A percentile compares a stretch with the other conserved stretches of the same genome.
These are phyloP conservation scores for Boletellus sp. DNA, from an alignment of 768 basidiomycete species.

Conservation along the genomic window DNA sequence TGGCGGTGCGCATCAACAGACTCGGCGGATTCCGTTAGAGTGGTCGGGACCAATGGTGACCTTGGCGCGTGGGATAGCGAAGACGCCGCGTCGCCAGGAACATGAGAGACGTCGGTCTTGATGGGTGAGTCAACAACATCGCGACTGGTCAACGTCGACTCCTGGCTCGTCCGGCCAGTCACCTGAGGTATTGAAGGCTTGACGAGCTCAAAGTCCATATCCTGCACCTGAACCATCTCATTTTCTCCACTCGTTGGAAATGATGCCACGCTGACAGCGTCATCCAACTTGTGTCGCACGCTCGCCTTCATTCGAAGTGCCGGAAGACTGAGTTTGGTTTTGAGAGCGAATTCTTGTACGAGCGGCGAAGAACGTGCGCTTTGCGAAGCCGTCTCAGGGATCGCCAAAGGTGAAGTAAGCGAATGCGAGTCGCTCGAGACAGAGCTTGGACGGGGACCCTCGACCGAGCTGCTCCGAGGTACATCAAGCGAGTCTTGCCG, in stretches of 20 bases:
- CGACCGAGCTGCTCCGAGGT: slow-evolving; percentile 17
- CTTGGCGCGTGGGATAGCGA: slow-evolving; percentile 32
- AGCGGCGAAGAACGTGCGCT: slow-evolving; percentile 24
- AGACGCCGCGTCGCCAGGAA: slow-evolving; percentile 42
- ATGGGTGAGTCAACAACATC: slow-evolving; percentile 12
- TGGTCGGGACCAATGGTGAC: slow-evolving; percentile 20
- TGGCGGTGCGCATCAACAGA: slow-evolving; percentile 62
- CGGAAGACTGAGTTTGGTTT: slow-evolving; percentile 66
- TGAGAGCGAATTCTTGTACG: slow-evolving; percentile 36
- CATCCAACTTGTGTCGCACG: slow-evolving; percentile 29
- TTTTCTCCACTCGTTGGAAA: slow-evolving; percentile 30
- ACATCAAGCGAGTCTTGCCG: slow-evolving; percentile 18
- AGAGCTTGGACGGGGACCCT: slow-evolving; percentile 19
- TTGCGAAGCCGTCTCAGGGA: slow-evolving; percentile 38
- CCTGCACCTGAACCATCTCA: slow-evolving; percentile 69
- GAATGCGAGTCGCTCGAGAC: slow-evolving; percentile 34
- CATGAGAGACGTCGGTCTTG: slow-evolving; percentile 18
- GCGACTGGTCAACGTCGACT: slow-evolving; percentile 40
- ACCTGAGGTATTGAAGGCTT: slow-evolving; percentile 51
- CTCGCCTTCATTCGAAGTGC: slow-evolving; percentile 49
- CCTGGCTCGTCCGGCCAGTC: slow-evolving; percentile 48
- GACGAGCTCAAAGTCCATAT: slow-evolving; percentile 80
- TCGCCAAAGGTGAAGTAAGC: slow-evolving; percentile 39
- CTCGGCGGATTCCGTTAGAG: slow-evolving; percentile 18
- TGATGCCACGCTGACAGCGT: slow-evolving; percentile 26